Base-by-base conservation (phyloP, 768 basidiomycete genomes). In the Agaricus subrufescens region DNA sequence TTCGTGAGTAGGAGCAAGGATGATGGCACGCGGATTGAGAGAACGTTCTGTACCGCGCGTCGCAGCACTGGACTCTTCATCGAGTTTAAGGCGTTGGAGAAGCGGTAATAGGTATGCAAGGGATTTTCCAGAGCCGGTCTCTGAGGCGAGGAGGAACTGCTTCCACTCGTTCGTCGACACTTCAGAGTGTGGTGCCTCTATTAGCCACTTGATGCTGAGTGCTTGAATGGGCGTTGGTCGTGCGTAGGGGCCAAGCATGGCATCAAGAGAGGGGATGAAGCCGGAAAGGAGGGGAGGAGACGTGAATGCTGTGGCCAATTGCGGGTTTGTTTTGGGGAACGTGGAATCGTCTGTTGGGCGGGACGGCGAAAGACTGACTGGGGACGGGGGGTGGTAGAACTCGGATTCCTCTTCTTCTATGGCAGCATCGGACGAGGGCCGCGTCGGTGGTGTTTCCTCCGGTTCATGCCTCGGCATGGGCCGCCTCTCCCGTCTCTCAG, bases 61-160 rank as follows among this genome's bases (percentile, higher is more conserved):
- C 37, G 30, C 27, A 45, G 29, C 29, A 14, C 31, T 49, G 2
- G 45, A 46, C 11, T 47, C 26, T 65, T 95, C 92, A 2, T 80
- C 73, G 47, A 72, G 66, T 67, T 96, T 96, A 66, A 95, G 74
- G 59, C 79, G 73, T 60, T 95, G 89, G 1, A 96, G 75, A 52
- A 95, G 69, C 0, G 94, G 94, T 4, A 95, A 78, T 43, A 95
- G 80, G 68, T 94, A 96, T 1, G 94, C 94, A 29, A 95, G 81
- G 2, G 89, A 93, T 72, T 96, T 96, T 1, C 93, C 94, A 0
- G 91, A 93, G 14, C 94, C 94, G 0, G 92, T 96, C 69, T 95
- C 93, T 0, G 89, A 86, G 0, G 91, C 94, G 1, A 96, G 77
- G 5, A 96, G 79, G 60, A 79, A 86, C 47, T 83, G 74, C 46